Evolutionary conservation across 495 filamentous ascomycete genomes (phyloP).

Genomic region (Pyrenula massariospora): DNA sequence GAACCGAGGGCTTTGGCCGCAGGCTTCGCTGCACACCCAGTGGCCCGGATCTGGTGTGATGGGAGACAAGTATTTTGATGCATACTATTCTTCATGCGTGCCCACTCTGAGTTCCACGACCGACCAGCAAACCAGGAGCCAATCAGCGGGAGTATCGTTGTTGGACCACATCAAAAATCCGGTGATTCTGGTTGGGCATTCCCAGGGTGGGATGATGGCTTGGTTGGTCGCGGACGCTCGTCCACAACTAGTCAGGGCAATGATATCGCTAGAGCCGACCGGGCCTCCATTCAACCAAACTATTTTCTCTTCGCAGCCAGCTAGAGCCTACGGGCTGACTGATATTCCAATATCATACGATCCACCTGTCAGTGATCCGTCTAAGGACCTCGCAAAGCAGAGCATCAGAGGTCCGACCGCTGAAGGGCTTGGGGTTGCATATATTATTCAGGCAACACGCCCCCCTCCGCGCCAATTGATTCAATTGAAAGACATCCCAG

Average conservation of each 20-base stretch:
- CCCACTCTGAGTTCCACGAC: conserved; percentile 23
- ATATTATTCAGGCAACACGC: conserved; percentile 30
- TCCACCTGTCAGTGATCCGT: conserved; percentile 23
- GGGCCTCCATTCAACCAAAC: conserved; percentile 37
- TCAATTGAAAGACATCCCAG: conserved; percentile 32
- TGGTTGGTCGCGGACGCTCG: conserved; percentile 36
- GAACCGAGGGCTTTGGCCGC: conserved; percentile 26
- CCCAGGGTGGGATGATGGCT: conserved; percentile 35
- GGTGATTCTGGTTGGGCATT: conserved; percentile 37
- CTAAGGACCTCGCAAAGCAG: conserved; percentile 15
- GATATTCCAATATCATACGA: conserved; percentile 37
- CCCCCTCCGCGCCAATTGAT: conserved; percentile 32
- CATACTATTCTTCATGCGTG: conserved; percentile 32
- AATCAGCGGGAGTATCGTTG: conserved; percentile 29
- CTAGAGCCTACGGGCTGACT: conserved; percentile 30
- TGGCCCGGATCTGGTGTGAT: conserved; percentile 32
- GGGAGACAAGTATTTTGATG: conserved; percentile 31
- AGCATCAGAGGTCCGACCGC: conserved; percentile 9
- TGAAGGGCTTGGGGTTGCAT: conserved; percentile 12
- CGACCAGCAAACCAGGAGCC: conserved; percentile 28
- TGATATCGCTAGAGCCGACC: conserved; percentile 41
- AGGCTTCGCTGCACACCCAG: conserved; percentile 33
- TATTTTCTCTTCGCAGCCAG: conserved; percentile 13
- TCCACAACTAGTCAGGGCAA: conserved; percentile 30
- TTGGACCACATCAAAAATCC: conserved; percentile 34